A percentile compares a stretch with the other conserved stretches of the same genome.
Conservation (phyloP, 495 filamentous ascomycete genomes). For the Delitschia confertaspora region DNA sequence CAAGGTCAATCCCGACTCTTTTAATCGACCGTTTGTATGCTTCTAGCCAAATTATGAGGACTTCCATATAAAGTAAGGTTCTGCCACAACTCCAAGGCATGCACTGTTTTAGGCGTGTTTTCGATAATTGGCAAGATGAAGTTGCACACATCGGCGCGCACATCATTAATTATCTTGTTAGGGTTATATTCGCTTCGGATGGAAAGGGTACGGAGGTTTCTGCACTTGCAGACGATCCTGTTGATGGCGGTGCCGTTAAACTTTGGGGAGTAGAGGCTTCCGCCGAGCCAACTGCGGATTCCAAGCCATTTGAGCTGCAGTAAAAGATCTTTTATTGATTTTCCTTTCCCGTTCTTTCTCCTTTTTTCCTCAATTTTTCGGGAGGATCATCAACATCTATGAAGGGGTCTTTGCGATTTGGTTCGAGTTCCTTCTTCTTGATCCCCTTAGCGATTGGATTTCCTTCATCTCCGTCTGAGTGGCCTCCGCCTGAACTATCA, state of each 20-base stretch:
- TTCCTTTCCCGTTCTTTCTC: background rate
- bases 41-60: conserved; percentile 1
- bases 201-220: conserved; percentile 3
- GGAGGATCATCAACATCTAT: background rate
- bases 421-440: too few species aligned
- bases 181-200: conserved; percentile 6
- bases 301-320: conserved; percentile 15
- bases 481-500: too few species aligned
- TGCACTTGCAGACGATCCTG: conserved; percentile 3
- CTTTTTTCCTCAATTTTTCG: background rate
- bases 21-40: conserved; percentile 3
- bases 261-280: background rate
- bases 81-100: conserved; percentile 6
- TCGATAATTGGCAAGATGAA: conserved; percentile 1
- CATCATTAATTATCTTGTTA: background rate
- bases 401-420: too few species aligned
- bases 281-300: background rate
- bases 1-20: conserved; percentile 16
- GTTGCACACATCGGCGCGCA: conserved; percentile 4
- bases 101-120: conserved; percentile 1
- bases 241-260: background rate
- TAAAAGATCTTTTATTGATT: conserved; percentile 3
- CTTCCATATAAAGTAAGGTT: conserved; percentile 1
- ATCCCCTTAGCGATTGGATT: too few species aligned
- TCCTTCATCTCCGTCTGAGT: too few species aligned